Evolutionary conservation across 2,329 filamentous ascomycete species (phyloP), one percentile per base, ranked within the genome.

Genomic region (Clathrospora elynae): DNA sequence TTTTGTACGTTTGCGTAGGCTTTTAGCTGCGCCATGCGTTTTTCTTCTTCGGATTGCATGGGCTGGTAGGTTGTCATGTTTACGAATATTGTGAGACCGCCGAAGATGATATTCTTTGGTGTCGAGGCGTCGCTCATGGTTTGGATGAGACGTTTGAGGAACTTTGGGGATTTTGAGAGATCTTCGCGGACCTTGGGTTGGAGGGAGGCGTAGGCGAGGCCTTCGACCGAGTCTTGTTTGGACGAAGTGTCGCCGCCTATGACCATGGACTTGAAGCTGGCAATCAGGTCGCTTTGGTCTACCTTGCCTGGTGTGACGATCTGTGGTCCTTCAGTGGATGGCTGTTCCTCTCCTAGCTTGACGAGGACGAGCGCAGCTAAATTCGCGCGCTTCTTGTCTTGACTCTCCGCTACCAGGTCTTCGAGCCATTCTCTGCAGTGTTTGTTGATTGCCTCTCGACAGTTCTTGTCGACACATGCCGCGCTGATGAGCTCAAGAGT

Each of bases 1-100:
- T 89, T 90, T 4, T 85, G 84, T 1, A 90, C 87, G 64, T 95
- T 89, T 10, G 93, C 93, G 61, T 97, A 99, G 2, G 90, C 89
- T 74, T 95, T 96, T 30, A 99, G 80, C 67, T 99, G 88, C 5
- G 82, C 82, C 74, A 99, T 89, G 62, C 88, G 90, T 73, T 92
- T 93, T 61, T 96, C 87, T 70, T 99, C 93, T 51, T 96, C 92
- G 0, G 89, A 86, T 26, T 91, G 77, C 6, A 77, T 76, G 5
- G 90, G 90, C 26, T 82, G 79, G 66, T 95, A 97, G 19, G 81
- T 78, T 10, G 90, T 95, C 36, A 99, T 75, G 63, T 97, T 96
- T 40, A 83, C 77, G 53, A 97, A 80, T 40, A 96, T 87, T 64
- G 87, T 95, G 26, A 99, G 77, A 12, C 84, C 87, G 33, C 92